Evolutionary conservation across 768 basidiomycete species (phyloP).

Genomic region (Rhodotorula toruloides): DNA sequence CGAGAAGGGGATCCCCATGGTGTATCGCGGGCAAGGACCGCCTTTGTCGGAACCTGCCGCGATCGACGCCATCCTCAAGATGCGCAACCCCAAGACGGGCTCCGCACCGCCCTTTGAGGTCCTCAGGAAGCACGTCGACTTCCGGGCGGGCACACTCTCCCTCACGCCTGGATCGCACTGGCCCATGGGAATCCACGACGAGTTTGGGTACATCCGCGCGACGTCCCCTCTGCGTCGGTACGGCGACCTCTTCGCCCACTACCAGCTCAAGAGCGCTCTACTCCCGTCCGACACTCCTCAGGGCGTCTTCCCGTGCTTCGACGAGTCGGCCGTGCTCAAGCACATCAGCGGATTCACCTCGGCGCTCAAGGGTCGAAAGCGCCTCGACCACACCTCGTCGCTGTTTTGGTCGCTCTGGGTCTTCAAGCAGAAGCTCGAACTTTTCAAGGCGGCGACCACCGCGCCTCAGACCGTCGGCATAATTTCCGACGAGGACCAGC

Average conservation of each 20-base stretch:
- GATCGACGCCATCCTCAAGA: conserved; percentile 53
- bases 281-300: too few relatives aligned
- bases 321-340: background rate
- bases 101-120: conserved; percentile 51
- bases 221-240: conserved; percentile 87
- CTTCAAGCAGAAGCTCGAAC: conserved; percentile 25
- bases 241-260: conserved; percentile 74
- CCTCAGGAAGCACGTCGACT: conserved; percentile 52
- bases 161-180: conserved; percentile 58
- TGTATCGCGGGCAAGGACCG: conserved; percentile 55
- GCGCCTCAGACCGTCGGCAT: background rate
- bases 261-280: conserved; percentile 83
- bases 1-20: conserved; percentile 58
- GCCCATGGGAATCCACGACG: conserved; percentile 61
- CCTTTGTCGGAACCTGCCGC: conserved; percentile 43
- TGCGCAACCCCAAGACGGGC: conserved; percentile 49
- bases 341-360: conserved; percentile 24
- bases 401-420: conserved; percentile 40
- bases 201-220: conserved; percentile 73
- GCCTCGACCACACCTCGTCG: conserved; percentile 10
- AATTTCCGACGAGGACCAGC: conserved; percentile 2
- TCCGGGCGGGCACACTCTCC: conserved; percentile 21
- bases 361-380: conserved; percentile 15
- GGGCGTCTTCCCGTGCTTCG: conserved; percentile 15
- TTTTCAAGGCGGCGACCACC: background rate